Conservation (phyloP, 805 yeast species). For the Metschnikowia lunata region DNA sequence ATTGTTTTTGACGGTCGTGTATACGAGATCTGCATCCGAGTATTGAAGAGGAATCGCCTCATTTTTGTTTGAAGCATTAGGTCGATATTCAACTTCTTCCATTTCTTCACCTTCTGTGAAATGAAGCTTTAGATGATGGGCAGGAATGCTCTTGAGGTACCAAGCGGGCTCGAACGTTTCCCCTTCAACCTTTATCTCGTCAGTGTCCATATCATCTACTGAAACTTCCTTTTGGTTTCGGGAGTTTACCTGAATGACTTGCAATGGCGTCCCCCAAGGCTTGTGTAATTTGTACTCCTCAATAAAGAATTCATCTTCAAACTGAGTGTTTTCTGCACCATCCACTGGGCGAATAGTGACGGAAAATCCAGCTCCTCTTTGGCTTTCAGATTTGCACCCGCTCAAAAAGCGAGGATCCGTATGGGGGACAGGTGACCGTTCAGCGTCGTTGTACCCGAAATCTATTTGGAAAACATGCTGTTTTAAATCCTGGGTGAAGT, state of each 20-base stretch:
- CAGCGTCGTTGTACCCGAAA: background rate
- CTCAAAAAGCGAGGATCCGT: background rate
- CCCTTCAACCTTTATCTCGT: background rate
- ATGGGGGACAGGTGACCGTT: background rate
- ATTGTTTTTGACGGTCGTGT: too few relatives aligned
- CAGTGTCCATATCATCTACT: background rate
- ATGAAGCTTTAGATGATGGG: background rate
- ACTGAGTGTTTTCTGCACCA: background rate
- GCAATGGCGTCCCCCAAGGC: background rate
- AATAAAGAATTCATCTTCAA: constrained; percentile 1
- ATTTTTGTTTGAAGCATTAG: background rate
- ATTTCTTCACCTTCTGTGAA: background rate
- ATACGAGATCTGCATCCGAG: too few relatives aligned
- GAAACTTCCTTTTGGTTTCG: background rate
- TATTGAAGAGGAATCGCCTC: too few relatives aligned
- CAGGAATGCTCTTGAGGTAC: constrained; percentile 1
- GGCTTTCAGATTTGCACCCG: background rate
- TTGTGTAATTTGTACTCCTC: background rate
- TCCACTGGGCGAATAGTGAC: background rate
- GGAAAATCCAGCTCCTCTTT: background rate
- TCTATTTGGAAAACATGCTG: background rate
- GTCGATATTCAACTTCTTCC: background rate
- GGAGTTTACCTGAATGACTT: background rate
- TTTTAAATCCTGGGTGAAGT: background rate
- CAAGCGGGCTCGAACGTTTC: background rate